phyloP scores from a whole-genome alignment of 768 basidiomycete species.

The Phanerochaete sordida region DNA sequence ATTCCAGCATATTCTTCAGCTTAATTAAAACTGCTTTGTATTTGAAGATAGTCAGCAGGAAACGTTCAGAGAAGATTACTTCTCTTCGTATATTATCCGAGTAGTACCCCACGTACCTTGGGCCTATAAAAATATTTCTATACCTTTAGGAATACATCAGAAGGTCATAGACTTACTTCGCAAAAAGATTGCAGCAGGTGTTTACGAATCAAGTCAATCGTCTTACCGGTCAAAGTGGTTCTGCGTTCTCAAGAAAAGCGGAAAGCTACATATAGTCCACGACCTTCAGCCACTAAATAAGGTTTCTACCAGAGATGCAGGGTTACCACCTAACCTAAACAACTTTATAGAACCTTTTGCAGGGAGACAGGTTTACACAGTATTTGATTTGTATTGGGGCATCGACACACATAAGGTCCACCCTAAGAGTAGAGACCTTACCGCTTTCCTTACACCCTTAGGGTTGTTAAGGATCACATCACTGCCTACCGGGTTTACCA shows the following conservation, averaged over 20 bases:
- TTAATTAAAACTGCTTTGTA: slow-evolving; percentile 17
- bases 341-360: slow-evolving; percentile 25
- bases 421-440: slow-evolving; percentile 9
- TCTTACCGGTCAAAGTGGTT: slow-evolving; percentile 38
- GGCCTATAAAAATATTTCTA: slow-evolving; percentile 31
- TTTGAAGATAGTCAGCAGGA: slow-evolving; percentile 19
- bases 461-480: slow-evolving; percentile 9
- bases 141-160: slow-evolving; percentile 30
- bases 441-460: slow-evolving; percentile 17
- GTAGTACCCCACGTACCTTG: slow-evolving; percentile 34
- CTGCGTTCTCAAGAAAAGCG: slow-evolving; percentile 34
- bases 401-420: slow-evolving; percentile 14
- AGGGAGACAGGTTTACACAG: slow-evolving; percentile 12
- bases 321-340: slow-evolving; percentile 30
- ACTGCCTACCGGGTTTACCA: slow-evolving; percentile 18
- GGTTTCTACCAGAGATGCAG: slow-evolving; percentile 36
- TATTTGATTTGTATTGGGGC: slow-evolving; percentile 16
- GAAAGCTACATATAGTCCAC: slow-evolving; percentile 31
- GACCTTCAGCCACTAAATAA: slow-evolving; percentile 35
- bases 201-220: slow-evolving; percentile 34
- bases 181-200: slow-evolving; percentile 31
- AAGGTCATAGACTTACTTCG: slow-evolving; percentile 29
- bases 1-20: slow-evolving; percentile 13
- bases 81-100: slow-evolving; percentile 27
- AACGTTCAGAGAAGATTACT: slow-evolving; percentile 21